Conservation (phyloP, 495 filamentous ascomycete genomes). For the Xylaria scruposa region DNA sequence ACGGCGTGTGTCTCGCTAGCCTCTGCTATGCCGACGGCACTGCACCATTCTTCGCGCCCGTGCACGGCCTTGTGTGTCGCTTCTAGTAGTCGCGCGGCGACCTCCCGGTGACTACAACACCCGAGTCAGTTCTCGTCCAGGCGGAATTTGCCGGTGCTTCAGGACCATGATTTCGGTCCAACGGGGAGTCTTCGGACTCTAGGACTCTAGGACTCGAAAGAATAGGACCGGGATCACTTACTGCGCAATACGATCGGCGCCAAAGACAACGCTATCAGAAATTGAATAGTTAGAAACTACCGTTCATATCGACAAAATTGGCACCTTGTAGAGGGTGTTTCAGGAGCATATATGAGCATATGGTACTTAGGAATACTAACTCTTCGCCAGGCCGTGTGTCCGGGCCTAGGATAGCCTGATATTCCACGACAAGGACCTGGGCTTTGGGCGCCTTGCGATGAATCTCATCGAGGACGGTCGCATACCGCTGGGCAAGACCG, state of each 20-base stretch:
- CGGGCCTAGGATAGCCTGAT: slow-evolving; percentile 49
- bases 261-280: slow-evolving; percentile 37
- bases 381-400: slow-evolving; percentile 42
- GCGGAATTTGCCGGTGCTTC: not conserved
- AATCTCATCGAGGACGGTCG: slow-evolving; percentile 46
- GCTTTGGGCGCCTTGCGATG: slow-evolving; percentile 46
- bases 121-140: slow-evolving; percentile 1
- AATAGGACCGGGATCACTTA: not conserved
- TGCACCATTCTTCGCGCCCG: slow-evolving; percentile 45
- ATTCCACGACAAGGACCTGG: slow-evolving; percentile 51
- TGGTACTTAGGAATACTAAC: not conserved
- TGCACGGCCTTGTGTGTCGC: slow-evolving; percentile 41
- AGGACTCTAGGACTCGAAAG: not conserved
- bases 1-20: slow-evolving; percentile 45
- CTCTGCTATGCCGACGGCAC: slow-evolving; percentile 33
- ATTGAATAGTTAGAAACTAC: not conserved
- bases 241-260: slow-evolving; percentile 43
- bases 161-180: not conserved
- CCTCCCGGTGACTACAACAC: slow-evolving; percentile 30
- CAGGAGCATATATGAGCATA: not conserved
- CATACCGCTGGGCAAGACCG: slow-evolving; percentile 40
- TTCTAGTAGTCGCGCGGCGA: slow-evolving; percentile 40
- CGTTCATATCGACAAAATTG: not conserved
- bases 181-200: not conserved
- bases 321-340: not conserved